Conservation (phyloP, 192 early-diverging fungal species). For the Ambispora gerdemannii region DNA sequence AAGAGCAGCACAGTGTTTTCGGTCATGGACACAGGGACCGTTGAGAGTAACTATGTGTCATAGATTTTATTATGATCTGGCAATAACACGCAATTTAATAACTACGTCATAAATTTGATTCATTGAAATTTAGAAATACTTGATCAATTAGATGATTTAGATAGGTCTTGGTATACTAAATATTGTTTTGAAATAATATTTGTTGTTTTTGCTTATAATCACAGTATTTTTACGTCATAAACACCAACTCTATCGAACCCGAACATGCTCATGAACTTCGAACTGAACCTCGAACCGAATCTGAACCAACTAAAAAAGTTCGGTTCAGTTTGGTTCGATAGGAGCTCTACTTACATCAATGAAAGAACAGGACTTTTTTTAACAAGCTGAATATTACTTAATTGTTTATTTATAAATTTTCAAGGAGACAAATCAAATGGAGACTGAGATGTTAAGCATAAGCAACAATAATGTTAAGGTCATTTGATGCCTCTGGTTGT, state of each 20-base stretch:
- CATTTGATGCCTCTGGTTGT: no score
- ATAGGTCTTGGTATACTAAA: background rate
- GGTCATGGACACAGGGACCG: background rate
- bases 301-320: background rate
- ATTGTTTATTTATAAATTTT: conserved; percentile 1
- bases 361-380: no score
- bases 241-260: background rate
- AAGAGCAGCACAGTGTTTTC: background rate
- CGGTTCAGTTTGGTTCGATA: background rate
- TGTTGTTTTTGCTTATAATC: background rate
- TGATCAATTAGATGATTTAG: background rate
- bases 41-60: background rate
- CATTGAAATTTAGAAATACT: background rate
- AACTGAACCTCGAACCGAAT: background rate
- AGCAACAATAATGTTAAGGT: no score
- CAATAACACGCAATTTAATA: background rate
- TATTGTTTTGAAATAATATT: background rate
- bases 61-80: background rate
- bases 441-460: no score
- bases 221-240: background rate
- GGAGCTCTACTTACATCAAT: no score
- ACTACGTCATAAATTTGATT: no score
- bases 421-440: conserved; percentile 21
- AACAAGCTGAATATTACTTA: no score
- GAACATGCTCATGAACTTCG: background rate